Conservation (phyloP, 2,329 filamentous ascomycete genomes). For the Xylariaceae sp. region DNA sequence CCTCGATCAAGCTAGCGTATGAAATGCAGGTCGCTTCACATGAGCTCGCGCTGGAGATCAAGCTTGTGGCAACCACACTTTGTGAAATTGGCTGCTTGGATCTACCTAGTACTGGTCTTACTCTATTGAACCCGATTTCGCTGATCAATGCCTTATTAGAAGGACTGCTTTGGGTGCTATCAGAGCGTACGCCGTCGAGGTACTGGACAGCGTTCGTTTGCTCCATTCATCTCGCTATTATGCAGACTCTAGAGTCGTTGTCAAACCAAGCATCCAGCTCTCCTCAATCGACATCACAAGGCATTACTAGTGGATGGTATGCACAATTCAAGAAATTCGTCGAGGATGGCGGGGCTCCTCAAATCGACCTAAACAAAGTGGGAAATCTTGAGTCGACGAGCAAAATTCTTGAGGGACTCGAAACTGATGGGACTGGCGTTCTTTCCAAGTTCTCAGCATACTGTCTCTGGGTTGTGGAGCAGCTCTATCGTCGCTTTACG, state of each 20-base stretch:
- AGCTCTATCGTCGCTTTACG: conserved; percentile 37
- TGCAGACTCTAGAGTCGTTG: conserved; percentile 16
- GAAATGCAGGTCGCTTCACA: conserved; percentile 12
- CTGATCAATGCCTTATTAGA: conserved; percentile 40
- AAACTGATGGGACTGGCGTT: conserved; percentile 1
- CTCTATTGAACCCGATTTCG: conserved; percentile 46
- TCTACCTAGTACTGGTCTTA: conserved; percentile 33
- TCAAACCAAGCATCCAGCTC: neutral
- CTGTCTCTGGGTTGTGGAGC: conserved; percentile 32
- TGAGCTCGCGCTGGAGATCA: conserved; percentile 30
- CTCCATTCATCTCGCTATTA: conserved; percentile 31
- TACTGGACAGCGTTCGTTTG: conserved; percentile 35
- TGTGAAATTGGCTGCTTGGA: conserved; percentile 54
- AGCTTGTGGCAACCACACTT: conserved; percentile 47
- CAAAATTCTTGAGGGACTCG: conserved; percentile 14
- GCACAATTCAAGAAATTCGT: conserved; percentile 12
- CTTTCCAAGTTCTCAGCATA: conserved; percentile 29
- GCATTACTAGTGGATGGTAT: conserved; percentile 28
- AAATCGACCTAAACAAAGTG: conserved; percentile 13
- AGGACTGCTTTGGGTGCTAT: conserved; percentile 29
- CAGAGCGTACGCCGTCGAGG: conserved; percentile 21
- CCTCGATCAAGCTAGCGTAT: conserved; percentile 31
- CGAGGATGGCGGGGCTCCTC: conserved; percentile 15
- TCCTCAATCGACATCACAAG: conserved; percentile 3
- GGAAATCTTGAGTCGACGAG: conserved; percentile 11